Percentiles rank a stretch among this genome's conserved stretches.
These are phyloP conservation scores for Colletotrichum nymphaeae DNA, from an alignment of 2,329 filamentous ascomycete species.

Conservation along the genomic window DNA sequence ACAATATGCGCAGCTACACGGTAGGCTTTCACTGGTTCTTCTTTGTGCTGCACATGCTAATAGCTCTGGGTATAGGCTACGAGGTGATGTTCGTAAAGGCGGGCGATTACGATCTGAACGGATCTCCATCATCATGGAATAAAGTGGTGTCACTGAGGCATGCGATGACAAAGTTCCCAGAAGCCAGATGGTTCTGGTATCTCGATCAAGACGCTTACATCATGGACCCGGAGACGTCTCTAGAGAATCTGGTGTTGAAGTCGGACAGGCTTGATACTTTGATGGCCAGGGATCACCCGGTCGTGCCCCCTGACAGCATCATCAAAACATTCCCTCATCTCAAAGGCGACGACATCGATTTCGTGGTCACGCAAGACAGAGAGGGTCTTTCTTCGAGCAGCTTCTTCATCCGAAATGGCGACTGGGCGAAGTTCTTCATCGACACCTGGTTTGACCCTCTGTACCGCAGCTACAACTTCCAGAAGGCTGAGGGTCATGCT, in stretches of 20 bases:
- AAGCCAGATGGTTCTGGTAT: conserved; percentile 86
- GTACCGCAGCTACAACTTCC: conserved; percentile 94
- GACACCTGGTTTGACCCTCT: conserved; percentile 97
- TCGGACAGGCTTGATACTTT: conserved; percentile 74
- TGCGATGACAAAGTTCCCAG: conserved; percentile 83
- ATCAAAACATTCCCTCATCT: conserved; percentile 93
- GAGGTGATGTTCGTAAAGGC: conserved; percentile 82
- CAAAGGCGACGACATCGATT: conserved; percentile 80
- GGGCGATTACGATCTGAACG: conserved; percentile 79
- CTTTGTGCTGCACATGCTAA: conserved; percentile 28
- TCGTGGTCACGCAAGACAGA: conserved; percentile 86
- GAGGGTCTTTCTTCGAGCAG: conserved; percentile 82
- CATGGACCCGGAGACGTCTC: conserved; percentile 79
- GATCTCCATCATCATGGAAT: conserved; percentile 74
- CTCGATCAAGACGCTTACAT: conserved; percentile 88
- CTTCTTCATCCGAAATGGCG: conserved; percentile 83
- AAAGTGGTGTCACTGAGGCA: conserved; percentile 89
- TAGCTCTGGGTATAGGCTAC: conserved; percentile 73
- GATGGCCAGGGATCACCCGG: conserved; percentile 87
- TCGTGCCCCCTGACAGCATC: conserved; percentile 95
- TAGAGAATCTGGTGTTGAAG: conserved; percentile 79
- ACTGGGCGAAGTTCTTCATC: conserved; percentile 92
- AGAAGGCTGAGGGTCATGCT: conserved; percentile 92
- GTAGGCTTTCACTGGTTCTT: conserved; percentile 61
- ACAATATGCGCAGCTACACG: conserved; percentile 87